Conservation (phyloP, 805 yeast species). For the Nakazawaea laoshanensis region DNA sequence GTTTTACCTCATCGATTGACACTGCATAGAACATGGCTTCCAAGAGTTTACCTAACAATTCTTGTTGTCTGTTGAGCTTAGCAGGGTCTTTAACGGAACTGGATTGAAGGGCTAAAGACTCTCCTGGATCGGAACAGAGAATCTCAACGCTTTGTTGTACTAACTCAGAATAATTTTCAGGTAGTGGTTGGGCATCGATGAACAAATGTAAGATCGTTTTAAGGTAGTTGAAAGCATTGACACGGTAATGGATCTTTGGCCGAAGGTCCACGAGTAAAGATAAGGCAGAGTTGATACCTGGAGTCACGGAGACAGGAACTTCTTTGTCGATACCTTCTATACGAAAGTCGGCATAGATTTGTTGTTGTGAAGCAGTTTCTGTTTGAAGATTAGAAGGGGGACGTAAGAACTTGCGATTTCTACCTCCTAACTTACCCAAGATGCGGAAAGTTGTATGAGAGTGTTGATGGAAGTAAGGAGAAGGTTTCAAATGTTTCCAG, state of each 20-base stretch:
- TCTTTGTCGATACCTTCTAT: conserved; percentile 59
- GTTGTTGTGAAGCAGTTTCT: conserved; percentile 48
- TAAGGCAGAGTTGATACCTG: conserved; percentile 76
- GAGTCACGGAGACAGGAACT: conserved; percentile 70
- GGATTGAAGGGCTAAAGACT: conserved; percentile 22
- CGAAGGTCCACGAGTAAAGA: conserved; percentile 63
- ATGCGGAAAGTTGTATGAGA: conserved; percentile 92
- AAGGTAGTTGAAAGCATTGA: conserved; percentile 71
- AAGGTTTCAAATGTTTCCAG: conserved; percentile 84
- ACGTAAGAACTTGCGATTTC: conserved; percentile 79
- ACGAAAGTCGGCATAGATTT: conserved; percentile 57
- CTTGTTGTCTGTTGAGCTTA: conserved; percentile 53
- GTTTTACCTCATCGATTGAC: conserved; percentile 62
- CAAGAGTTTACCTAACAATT: conserved; percentile 52
- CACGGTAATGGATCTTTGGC: conserved; percentile 56
- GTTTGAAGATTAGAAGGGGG: conserved; percentile 62
- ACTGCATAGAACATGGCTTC: conserved; percentile 71
- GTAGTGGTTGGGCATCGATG: conserved; percentile 46
- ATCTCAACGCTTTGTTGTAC: conserved; percentile 42
- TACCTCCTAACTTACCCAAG: conserved; percentile 91
- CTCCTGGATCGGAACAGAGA: conserved; percentile 24
- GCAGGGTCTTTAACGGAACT: conserved; percentile 37
- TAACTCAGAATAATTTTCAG: conserved; percentile 31
- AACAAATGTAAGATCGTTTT: conserved; percentile 59
- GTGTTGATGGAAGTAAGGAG: conserved; percentile 91